Evolutionary conservation across 164 flowering plant genomes (phyloP), one percentile per base, ranked within the genome.

Genomic region (Pachysandra terminalis): DNA sequence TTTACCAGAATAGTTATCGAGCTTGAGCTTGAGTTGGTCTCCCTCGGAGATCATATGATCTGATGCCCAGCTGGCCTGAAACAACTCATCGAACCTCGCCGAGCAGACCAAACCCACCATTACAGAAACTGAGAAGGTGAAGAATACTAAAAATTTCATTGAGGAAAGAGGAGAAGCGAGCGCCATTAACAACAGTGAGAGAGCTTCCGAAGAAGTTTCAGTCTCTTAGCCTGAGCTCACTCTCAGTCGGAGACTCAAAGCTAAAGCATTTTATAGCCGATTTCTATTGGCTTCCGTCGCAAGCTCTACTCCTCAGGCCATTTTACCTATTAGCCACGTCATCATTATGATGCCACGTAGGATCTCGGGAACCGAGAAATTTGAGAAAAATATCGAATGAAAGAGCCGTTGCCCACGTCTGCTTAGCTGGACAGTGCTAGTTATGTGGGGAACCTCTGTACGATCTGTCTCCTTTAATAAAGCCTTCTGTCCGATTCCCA

Each of bases 1-100:
- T n/a, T 23, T 88, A 94, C 98, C 98, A 61, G 97, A 94, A 59
- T 21, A 84, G 49, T 82, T 81, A 63, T 94, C 98, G 15, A 94
- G 97, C 69, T 90, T 91, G 72, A 94, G 90, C 68, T 81, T 83
- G 28, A 91, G 80, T 51, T 78, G 68, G 23, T 94, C 97, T 56
- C 98, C 96, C 63, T 94, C 90, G 54, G 77, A 73, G 14, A 54
- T 41, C 32, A 90, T 76, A 75, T 94, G 98, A 63, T 91, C 98
- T 9, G 45, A 1, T 32, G 97, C 95, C 97, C 97, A 94, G 62
- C 83, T 75, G 1, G 97, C 87, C 71, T 88, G 90, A 27, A 80
- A 94, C 40, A 94, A 82, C 66, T 91, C 93, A 37, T 83, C 87
- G 59, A 94, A 94, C 72, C 69, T 87, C 0, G 86, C 71, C 5